These are phyloP conservation scores for Carex arenaria DNA, from an alignment of 202 grass and related monocot genomes.

Conservation along the genomic window DNA sequence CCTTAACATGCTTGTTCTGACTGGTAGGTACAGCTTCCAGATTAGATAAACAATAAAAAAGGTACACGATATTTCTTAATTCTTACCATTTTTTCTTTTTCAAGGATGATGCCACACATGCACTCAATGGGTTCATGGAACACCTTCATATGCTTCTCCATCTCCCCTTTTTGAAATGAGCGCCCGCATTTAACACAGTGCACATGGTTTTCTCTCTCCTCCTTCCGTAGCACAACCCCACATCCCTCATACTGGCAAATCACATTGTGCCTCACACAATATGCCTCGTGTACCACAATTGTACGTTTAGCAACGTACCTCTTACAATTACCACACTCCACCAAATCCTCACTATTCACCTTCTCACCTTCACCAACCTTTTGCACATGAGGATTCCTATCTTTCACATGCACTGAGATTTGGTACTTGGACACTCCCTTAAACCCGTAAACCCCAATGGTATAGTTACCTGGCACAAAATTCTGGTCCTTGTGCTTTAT, in stretches of 20 bases:
- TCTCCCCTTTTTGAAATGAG: slow-evolving; percentile 75
- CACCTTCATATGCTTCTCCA: slow-evolving; percentile 96
- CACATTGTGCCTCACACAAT: slow-evolving; percentile 86
- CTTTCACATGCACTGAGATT: slow-evolving; percentile 65
- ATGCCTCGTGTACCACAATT: slow-evolving; percentile 73
- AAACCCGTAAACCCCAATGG: slow-evolving; percentile 86
- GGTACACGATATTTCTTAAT: background rate
- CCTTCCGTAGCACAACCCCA: slow-evolving; percentile 78
- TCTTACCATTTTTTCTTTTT: slow-evolving; percentile 97
- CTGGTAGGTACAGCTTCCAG: background rate
- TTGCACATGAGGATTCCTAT: slow-evolving; percentile 42
- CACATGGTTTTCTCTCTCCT: slow-evolving; percentile 63
- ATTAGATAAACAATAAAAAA: background rate
- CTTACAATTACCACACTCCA: slow-evolving; percentile 76
- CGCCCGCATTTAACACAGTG: slow-evolving; percentile 75
- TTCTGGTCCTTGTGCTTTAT: slow-evolving; percentile 51
- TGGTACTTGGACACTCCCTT: slow-evolving; percentile 71
- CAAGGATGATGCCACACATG: slow-evolving; percentile 62
- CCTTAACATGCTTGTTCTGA: background rate
- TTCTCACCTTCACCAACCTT: slow-evolving; percentile 54
- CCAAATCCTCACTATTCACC: slow-evolving; percentile 44
- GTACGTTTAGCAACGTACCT: slow-evolving; percentile 53
- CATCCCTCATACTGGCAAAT: slow-evolving; percentile 63
- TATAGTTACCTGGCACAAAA: slow-evolving; percentile 53
- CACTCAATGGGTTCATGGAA: slow-evolving; percentile 87